Evolutionary conservation across 2,329 filamentous ascomycete genomes (phyloP).

Genomic region (Diplodia seriata): DNA sequence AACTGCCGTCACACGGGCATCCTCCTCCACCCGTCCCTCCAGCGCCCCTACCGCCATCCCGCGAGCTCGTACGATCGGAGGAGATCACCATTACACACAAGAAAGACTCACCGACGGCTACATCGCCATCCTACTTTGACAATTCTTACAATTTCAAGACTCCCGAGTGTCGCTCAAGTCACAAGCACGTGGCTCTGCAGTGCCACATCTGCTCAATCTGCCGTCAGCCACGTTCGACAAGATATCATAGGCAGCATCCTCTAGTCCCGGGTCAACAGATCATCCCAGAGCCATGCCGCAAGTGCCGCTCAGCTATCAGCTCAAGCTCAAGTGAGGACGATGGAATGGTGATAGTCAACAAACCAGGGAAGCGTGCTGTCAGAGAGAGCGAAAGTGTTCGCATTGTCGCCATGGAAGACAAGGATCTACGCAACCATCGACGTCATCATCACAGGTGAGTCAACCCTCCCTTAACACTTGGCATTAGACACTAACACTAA

Average conservation of each 20-base stretch:
- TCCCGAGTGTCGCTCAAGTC: constrained; percentile 31
- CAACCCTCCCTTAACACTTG: neutral
- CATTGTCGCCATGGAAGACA: constrained; percentile 36
- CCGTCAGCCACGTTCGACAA: constrained; percentile 43
- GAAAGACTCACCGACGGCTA: neutral
- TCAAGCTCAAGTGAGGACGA: constrained; percentile 35
- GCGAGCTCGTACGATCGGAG: constrained; percentile 28
- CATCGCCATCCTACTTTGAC: neutral
- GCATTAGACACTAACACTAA: neutral
- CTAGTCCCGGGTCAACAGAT: constrained; percentile 44
- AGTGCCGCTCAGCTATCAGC: constrained; percentile 41
- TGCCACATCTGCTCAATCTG: constrained; percentile 48
- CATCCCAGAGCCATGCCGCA: constrained; percentile 40
- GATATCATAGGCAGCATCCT: constrained; percentile 46
- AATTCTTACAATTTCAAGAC: constrained; percentile 34
- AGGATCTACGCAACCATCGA: constrained; percentile 37
- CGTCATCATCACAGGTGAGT: constrained; percentile 38
- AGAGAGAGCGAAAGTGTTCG: constrained; percentile 33
- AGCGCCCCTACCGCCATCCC: neutral
- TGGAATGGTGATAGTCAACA: constrained; percentile 24
- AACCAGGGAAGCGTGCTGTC: constrained; percentile 23
- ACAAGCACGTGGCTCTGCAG: constrained; percentile 5
- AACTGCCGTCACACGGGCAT: neutral
- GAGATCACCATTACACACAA: constrained; percentile 32
- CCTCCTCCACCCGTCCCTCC: neutral